Base-by-base conservation (phyloP, 2,329 filamentous ascomycete species). In the Phyllosticta citriasiana region DNA sequence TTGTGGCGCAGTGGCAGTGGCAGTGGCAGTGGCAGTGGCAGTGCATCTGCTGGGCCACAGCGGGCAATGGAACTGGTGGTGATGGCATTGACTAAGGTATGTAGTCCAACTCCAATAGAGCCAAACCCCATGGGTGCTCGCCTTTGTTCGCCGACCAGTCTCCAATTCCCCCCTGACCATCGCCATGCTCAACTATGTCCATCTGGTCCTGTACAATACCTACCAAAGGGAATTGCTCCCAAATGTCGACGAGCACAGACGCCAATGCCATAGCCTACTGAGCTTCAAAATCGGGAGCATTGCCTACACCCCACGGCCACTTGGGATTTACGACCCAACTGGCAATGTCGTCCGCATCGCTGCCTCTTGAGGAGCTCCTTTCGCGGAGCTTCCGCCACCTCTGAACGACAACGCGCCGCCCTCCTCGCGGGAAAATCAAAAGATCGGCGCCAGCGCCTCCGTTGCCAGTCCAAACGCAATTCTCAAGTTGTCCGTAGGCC, bases 401-500 rank as follows among this genome's bases (percentile, higher is more conserved):
- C 47, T 61, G 59, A n/a, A 55, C 55, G 40, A 61, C 10, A 51
- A 50, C 57, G 50, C 59, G 59, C 54, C 40, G 30, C 5, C 57
- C 59, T 12, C 26, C 27, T 27, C 55, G 53, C 19, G 66, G 65
- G 25, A 65, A 66, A 6, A 66, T 68, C 8, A 62, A 66, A 2
- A 75, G 54, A 35, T 67, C 65, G 16, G 74, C 67, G 1, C 71
- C 73, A 8, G 68, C 73, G 1, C 70, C 73, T 24, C 65, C 53
- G 55, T 65, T 61, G 0, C 72, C 72, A 10, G 71, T 66, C 66
- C 67, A 71, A 9, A 72, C 66, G 55, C 72, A 71, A 52, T 73
- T 70, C 7, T 66, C 67, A n/a, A 77, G 72, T 35, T 71, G 71
- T 19, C 71, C 76, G 24, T 67, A 69, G 55, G 65, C 68, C n/a